Conservation (phyloP, 176 grass and related monocot species). For the Aechmea fasciata region DNA sequence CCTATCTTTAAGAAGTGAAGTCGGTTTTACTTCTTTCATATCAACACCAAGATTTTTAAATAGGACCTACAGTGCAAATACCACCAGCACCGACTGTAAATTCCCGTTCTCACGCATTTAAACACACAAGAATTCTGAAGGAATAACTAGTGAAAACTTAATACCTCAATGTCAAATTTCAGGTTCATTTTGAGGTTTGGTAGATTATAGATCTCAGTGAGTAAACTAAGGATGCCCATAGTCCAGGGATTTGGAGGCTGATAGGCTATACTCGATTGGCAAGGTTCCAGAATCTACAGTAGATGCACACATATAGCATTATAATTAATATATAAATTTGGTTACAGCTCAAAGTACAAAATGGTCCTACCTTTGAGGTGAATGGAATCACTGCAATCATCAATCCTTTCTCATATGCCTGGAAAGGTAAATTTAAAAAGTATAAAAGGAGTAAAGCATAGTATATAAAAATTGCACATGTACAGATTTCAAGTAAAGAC, state of each 20-base stretch:
- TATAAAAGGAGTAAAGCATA: slow-evolving; percentile 6
- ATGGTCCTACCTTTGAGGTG: slow-evolving; percentile 74
- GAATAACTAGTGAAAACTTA: slow-evolving; percentile 7
- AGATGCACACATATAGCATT: slow-evolving; percentile 11
- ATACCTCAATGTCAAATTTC: slow-evolving; percentile 96
- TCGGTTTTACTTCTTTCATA: slow-evolving; percentile 95
- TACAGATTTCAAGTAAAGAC: background rate
- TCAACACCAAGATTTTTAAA: slow-evolving; percentile 95
- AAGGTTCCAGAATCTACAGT: slow-evolving; percentile 90
- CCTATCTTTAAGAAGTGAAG: slow-evolving; percentile 70
- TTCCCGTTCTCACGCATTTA: background rate
- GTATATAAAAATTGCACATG: background rate
- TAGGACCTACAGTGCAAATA: slow-evolving; percentile 46
- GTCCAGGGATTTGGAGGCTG: slow-evolving; percentile 99
- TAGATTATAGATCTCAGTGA: slow-evolving; percentile 84
- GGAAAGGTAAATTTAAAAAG: slow-evolving; percentile 19
- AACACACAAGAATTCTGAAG: background rate
- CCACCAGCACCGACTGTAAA: background rate
- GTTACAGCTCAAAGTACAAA: slow-evolving; percentile 9
- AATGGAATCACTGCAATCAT: slow-evolving; percentile 98
- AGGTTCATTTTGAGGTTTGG: slow-evolving; percentile 99
- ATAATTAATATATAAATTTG: slow-evolving; percentile 12
- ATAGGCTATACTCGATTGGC: slow-evolving; percentile 89
- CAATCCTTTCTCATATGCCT: slow-evolving; percentile 94
- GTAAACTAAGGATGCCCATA: slow-evolving; percentile 94